Evolutionary conservation across 2,329 filamentous ascomycete genomes (phyloP).

Genomic region (Hypoxylon sp.): DNA sequence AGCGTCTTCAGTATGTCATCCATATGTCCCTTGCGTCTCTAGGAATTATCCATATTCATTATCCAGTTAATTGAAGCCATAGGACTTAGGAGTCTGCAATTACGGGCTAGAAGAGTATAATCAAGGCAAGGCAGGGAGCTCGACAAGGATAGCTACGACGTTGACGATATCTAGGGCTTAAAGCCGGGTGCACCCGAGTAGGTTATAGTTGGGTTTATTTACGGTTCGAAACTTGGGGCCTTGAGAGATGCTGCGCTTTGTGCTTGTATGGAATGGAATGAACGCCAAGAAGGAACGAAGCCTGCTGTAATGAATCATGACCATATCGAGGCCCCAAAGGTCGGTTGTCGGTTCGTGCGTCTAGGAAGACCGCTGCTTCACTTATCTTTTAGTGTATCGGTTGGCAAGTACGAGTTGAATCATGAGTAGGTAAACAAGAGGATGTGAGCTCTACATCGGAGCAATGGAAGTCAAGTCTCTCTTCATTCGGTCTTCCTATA

Average conservation of each 20-base stretch:
- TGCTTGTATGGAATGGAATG: neutral
- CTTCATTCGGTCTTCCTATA: neutral
- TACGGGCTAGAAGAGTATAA: neutral
- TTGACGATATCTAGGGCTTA: neutral
- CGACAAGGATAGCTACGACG: neutral
- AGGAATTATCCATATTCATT: too few relatives aligned
- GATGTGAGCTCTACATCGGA: neutral
- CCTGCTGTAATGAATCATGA: neutral
- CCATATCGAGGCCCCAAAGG: neutral
- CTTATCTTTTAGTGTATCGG: too few relatives aligned
- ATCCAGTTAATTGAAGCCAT: neutral
- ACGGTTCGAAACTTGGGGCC: neutral
- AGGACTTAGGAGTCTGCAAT: neutral
- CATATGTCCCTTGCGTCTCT: neutral
- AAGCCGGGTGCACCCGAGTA: neutral
- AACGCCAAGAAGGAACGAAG: neutral
- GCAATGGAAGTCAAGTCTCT: neutral
- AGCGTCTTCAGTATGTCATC: neutral
- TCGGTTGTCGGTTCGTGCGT: neutral
- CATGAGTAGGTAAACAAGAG: neutral
- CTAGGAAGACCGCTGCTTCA: neutral
- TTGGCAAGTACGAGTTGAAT: too few relatives aligned
- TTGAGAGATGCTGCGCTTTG: neutral
- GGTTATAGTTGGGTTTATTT: neutral
- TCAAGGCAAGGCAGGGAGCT: neutral